These are phyloP conservation scores for Penicillium sp. DNA, from an alignment of 2,329 filamentous ascomycete genomes.

Conservation along the genomic window DNA sequence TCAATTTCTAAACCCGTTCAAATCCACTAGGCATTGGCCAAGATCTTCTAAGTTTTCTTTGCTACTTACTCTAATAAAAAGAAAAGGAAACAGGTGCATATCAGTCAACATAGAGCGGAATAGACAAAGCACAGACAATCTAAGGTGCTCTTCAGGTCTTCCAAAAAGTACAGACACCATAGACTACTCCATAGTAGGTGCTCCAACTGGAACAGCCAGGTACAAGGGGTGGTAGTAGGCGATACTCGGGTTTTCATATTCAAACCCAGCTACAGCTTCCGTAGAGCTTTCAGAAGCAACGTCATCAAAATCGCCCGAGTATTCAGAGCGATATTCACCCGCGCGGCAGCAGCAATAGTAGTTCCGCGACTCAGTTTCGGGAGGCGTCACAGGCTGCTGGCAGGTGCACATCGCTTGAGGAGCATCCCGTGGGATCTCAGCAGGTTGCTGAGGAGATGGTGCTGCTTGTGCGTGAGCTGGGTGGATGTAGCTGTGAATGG, in stretches of 20 bases:
- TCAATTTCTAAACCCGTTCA: no score
- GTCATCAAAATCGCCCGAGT: background rate
- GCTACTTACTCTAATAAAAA: background rate
- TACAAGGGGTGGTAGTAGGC: background rate
- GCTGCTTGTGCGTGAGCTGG: background rate
- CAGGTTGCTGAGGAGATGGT: background rate
- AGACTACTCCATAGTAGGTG: background rate
- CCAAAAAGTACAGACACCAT: background rate
- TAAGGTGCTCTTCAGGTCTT: no score
- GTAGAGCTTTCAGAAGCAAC: conserved; percentile 1
- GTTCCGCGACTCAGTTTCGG: background rate
- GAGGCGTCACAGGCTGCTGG: background rate
- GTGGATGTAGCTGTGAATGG: background rate
- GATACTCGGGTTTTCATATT: background rate
- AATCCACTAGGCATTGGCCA: background rate
- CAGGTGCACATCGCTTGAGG: background rate
- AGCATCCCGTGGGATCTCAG: background rate
- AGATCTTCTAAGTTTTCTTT: background rate
- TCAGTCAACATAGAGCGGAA: background rate
- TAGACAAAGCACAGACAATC: background rate
- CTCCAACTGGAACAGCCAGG: background rate
- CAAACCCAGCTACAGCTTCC: background rate
- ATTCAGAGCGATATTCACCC: background rate
- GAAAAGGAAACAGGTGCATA: background rate
- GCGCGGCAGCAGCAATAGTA: background rate